A percentile compares a stretch with the other conserved stretches of the same genome.
Conservation (phyloP, 768 basidiomycete species). For the Kwoniella newhampshirensis region DNA sequence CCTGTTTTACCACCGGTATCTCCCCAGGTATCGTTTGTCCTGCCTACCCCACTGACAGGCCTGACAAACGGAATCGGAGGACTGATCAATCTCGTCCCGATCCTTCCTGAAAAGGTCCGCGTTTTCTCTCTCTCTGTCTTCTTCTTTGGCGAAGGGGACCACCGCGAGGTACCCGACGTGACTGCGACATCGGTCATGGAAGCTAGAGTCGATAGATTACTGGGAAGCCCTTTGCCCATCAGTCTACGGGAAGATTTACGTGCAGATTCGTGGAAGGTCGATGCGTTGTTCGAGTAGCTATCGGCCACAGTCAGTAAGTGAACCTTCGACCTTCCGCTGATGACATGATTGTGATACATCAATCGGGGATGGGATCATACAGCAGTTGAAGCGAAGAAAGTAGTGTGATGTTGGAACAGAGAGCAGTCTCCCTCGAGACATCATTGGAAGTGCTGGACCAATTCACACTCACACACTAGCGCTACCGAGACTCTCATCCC, state of each 20-base stretch:
- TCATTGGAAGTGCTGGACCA: too few relatives aligned
- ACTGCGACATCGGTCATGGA: background rate
- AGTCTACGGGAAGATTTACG: slow-evolving; percentile 8
- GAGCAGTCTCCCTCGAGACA: too few relatives aligned
- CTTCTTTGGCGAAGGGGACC: background rate
- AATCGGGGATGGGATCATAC: too few relatives aligned
- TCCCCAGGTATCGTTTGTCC: too few relatives aligned
- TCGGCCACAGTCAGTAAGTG: too few relatives aligned
- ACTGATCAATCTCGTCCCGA: slow-evolving; percentile 7
- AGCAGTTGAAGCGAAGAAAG: too few relatives aligned
- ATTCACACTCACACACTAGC: slow-evolving; percentile 18
- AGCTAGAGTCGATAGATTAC: background rate
- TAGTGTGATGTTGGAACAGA: too few relatives aligned
- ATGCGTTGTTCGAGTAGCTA: slow-evolving; percentile 22
- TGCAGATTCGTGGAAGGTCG: slow-evolving; percentile 11
- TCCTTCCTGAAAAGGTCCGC: background rate
- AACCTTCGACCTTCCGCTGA: too few relatives aligned
- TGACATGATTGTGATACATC: too few relatives aligned
- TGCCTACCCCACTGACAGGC: background rate
- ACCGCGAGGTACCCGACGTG: background rate
- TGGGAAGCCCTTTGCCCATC: slow-evolving; percentile 11
- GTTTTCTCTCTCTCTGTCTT: background rate
- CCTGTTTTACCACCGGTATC: too few relatives aligned
- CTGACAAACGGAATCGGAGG: slow-evolving; percentile 10
- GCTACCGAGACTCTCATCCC: slow-evolving; percentile 15